A percentile compares a stretch with the other conserved stretches of the same genome.
Conservation (phyloP, 805 yeast genomes). For the Teunomyces tritomae region DNA sequence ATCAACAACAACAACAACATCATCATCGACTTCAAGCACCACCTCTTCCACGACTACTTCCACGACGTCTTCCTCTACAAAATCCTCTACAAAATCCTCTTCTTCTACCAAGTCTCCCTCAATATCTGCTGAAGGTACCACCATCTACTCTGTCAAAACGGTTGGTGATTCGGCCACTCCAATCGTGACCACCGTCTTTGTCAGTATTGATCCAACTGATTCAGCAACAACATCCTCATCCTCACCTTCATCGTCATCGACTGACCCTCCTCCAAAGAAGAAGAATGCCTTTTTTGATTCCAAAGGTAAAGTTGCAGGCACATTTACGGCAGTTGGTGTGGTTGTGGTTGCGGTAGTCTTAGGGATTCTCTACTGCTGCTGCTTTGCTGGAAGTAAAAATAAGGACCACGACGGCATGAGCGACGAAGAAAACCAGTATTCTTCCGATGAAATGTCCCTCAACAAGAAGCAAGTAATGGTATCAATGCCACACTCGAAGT, state of each 20-base stretch:
- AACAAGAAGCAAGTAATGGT: constrained; percentile 13
- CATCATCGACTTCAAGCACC: constrained; percentile 22
- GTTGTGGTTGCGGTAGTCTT: constrained; percentile 47
- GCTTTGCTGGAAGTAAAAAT: constrained; percentile 16
- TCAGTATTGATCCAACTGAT: constrained; percentile 16
- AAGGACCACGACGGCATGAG: constrained; percentile 24
- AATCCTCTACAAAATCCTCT: constrained; percentile 16
- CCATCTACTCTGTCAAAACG: constrained; percentile 21
- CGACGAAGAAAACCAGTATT: constrained; percentile 39
- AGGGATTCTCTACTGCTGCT: constrained; percentile 42
- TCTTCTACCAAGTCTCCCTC: constrained; percentile 14
- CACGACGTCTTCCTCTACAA: constrained; percentile 8
- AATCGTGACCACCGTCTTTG: constrained; percentile 19
- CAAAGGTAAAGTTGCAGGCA: constrained; percentile 81
- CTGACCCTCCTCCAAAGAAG: background rate
- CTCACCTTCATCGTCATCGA: constrained; percentile 5
- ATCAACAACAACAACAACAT: constrained; percentile 14
- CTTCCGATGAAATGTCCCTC: constrained; percentile 29
- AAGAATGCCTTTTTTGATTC: constrained; percentile 55
- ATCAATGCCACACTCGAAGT: constrained; percentile 8
- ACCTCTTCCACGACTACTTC: constrained; percentile 12
- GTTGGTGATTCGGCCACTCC: constrained; percentile 20
- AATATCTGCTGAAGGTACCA: constrained; percentile 16
- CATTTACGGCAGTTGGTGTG: constrained; percentile 76
- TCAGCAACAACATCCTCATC: constrained; percentile 8